Base-by-base conservation (phyloP, 2,329 filamentous ascomycete species). In the Mycosphaerelloides madeirae region DNA sequence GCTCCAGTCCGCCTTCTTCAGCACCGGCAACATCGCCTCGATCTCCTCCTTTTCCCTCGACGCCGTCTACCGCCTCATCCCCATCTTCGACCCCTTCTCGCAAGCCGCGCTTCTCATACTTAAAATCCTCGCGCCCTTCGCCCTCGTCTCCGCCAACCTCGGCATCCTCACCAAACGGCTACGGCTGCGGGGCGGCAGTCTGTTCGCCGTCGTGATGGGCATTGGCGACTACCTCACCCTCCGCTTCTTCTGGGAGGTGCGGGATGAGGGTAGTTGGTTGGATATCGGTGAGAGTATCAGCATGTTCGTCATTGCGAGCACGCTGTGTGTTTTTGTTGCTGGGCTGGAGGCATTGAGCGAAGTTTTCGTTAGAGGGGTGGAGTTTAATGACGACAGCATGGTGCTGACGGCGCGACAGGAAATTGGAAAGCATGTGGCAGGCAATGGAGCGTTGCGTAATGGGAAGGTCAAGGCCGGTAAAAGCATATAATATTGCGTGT, bases 201-300 rank as follows among this genome's bases (percentile, higher is more conserved):
- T 98, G 3, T 96, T 97, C 69, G 96, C 96, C 84, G 72, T 91
- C 2, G 89, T 95, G 39, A 95, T 96, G 80, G 86, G 85, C 1
- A 80, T 94, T 40, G 90, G 85, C 49, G 93, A 98, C 63, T 80
- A 95, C 38, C 76, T 97, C 64, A 97, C 93, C 3, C 75, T 98
- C 41, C 87, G 93, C 59, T 98, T 98, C 73, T 98, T 98, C 70
- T 98, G 87, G 81, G 87, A 95, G 58, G 93, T 98, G 35, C 86
- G 85, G 60, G 93, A 98, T 57, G 93, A 98, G 64, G 93, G 93
- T 0, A 93, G 85, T 16, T 98, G 93, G 93, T 70, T 98, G 48
- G 93, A 98, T 64, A 98, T 98, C 63, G 93, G 93, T 25, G 95
- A 88, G 20, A 96, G 88, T 3, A 98, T 98, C 55, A 95, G 81